Evolutionary conservation across 805 yeast species (phyloP), one percentile per base, ranked within the genome.

Genomic region (Torulaspora maleeae): DNA sequence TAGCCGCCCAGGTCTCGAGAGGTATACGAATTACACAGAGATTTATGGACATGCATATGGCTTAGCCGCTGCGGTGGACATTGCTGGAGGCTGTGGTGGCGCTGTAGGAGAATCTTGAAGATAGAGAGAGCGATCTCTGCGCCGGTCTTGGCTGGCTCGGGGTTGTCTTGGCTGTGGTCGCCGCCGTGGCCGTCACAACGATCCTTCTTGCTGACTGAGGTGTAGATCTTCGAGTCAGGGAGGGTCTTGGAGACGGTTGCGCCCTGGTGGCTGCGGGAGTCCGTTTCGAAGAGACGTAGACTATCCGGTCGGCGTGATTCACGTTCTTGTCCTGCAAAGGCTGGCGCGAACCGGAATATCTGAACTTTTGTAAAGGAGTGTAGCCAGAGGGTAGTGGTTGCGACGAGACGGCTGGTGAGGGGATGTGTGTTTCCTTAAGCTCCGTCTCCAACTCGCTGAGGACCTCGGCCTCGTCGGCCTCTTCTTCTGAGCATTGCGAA

Each of bases 71-170:
- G 17, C 15, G 33, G 33, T n/a, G 33, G 5, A 22, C 5, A 17
- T 29, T 32, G 12, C 20, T 32, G 20, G 22, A 8, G 12, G 35
- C 38, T 6, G 38, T 35, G 17, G 27, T 35, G 2, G 27, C 38
- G 38, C 47, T 53, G 36, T 58, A 58, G 7, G 49, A 48, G 47
- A 40, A 58, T 38, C 55, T 48, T 19, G 62, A 52, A 7, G 58
- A 41, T 28, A 53, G 45, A 2, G 62, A 56, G 10, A 48, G 34
- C 4, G 59, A 48, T 37, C 60, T 54, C 7, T 35, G 36, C 6
- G 58, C 52, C 2, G 54, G 51, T 12, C 52, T 37, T 9, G 20
- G 36, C 32, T 25, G 44, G 8, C 29, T 28, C 15, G 25, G 38
- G 30, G 25, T 37, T 13, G 27, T 27, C 22, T 15, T 27, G 9